Evolutionary conservation across 139 green algal genomes (phyloP).

Genomic region (Chlamydomonas schloesseri): DNA sequence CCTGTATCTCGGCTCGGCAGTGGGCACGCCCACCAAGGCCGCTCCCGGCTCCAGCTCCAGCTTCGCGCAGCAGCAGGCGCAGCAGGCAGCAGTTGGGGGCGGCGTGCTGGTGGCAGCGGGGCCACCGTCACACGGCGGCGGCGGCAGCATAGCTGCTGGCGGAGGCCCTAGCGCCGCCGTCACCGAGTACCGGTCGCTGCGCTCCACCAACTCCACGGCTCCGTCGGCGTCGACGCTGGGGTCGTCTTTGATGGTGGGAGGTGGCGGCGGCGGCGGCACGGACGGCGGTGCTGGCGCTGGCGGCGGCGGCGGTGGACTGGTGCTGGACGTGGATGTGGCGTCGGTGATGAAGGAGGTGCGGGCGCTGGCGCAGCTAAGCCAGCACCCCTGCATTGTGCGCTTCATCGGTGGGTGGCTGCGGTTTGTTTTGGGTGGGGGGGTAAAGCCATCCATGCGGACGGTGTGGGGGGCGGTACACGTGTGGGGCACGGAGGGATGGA

Average conservation of each 20-base stretch:
- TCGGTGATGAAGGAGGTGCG: slow-evolving; percentile 56
- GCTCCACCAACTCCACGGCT: background rate
- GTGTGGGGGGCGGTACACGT: too few species aligned
- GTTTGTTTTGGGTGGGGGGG: background rate
- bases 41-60: too few species aligned
- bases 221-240: background rate
- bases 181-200: background rate
- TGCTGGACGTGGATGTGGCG: slow-evolving; percentile 14
- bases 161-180: too few species aligned
- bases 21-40: background rate
- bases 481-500: too few species aligned
- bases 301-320: background rate
- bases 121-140: background rate
- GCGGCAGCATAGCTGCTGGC: too few species aligned
- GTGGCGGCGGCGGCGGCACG: background rate
- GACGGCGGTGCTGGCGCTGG: background rate
- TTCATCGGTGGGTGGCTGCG: background rate
- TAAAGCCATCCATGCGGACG: too few species aligned
- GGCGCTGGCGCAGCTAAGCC: slow-evolving; percentile 38
- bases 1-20: background rate
- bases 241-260: background rate
- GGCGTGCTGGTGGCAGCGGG: too few species aligned
- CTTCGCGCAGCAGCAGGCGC: too few species aligned
- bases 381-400: slow-evolving; percentile 66
- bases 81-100: too few species aligned